These are phyloP conservation scores for Solanum clarkiae DNA, from an alignment of 257 asterid genomes.

Conservation along the genomic window DNA sequence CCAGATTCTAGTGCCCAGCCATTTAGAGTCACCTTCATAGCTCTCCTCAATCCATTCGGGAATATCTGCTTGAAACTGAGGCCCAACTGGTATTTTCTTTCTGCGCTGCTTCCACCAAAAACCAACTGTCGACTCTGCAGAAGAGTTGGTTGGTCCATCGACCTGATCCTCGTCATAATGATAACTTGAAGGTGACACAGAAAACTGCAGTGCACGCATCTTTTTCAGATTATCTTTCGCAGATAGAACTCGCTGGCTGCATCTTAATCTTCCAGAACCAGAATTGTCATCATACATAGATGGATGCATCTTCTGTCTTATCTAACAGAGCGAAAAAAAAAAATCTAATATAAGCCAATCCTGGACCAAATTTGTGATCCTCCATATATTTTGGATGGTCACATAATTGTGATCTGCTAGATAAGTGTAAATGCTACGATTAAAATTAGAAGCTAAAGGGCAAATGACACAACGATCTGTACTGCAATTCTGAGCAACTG, in stretches of 20 bases:
- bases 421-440: not conserved
- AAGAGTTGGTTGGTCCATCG: constrained; percentile 8
- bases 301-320: constrained; percentile 81
- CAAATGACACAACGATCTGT: not conserved
- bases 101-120: constrained; percentile 9
- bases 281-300: constrained; percentile 50
- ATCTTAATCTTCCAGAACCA: constrained; percentile 41
- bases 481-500: not conserved
- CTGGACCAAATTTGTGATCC: not conserved
- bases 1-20: constrained; percentile 28
- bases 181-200: constrained; percentile 20
- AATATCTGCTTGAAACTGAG: constrained; percentile 30
- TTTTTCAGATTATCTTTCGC: constrained; percentile 43
- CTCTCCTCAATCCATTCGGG: constrained; percentile 22
- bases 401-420: not conserved
- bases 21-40: constrained; percentile 37
- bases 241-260: constrained; percentile 53
- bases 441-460: not conserved
- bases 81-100: constrained; percentile 31
- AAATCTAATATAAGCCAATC: not conserved
- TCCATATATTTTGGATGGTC: not conserved
- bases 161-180: constrained; percentile 10
- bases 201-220: not conserved
- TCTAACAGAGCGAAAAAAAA: constrained; percentile 23
- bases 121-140: constrained; percentile 16